Conservation (phyloP, 805 yeast genomes). For the Yamadazyma phyllophila region DNA sequence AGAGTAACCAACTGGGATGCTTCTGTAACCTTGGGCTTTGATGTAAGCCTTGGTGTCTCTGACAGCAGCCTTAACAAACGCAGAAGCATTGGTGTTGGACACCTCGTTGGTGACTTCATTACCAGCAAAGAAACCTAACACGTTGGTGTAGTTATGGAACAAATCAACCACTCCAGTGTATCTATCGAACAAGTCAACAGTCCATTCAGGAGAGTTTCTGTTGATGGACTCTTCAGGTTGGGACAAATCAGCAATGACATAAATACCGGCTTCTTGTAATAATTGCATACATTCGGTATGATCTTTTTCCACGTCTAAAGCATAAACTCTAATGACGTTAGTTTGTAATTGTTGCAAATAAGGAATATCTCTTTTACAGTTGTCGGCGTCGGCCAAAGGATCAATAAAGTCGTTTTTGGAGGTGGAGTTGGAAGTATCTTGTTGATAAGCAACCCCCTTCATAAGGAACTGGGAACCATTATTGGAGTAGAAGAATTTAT, state of each 20-base stretch:
- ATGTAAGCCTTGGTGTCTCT: slow-evolving; percentile 76
- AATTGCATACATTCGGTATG: slow-evolving; percentile 68
- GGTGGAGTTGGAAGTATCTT: slow-evolving; percentile 55
- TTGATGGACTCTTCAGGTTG: slow-evolving; percentile 63
- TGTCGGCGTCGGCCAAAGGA: slow-evolving; percentile 61
- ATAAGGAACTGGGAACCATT: slow-evolving; percentile 79
- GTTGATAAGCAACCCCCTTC: slow-evolving; percentile 80
- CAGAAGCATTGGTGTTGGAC: slow-evolving; percentile 70
- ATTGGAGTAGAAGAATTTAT: slow-evolving; percentile 72
- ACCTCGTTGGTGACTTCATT: slow-evolving; percentile 74
- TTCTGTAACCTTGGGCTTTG: slow-evolving; percentile 55
- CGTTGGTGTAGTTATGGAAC: slow-evolving; percentile 67
- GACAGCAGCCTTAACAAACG: slow-evolving; percentile 79
- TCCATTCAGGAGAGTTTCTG: slow-evolving; percentile 65
- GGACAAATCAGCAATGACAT: slow-evolving; percentile 85
- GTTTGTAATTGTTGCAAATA: slow-evolving; percentile 60
- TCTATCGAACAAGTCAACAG: slow-evolving; percentile 57
- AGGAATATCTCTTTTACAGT: slow-evolving; percentile 74
- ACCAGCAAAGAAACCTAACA: slow-evolving; percentile 83
- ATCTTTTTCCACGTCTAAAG: slow-evolving; percentile 60
- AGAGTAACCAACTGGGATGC: slow-evolving; percentile 79
- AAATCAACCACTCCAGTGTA: slow-evolving; percentile 68
- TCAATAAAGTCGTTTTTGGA: slow-evolving; percentile 51
- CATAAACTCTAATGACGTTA: slow-evolving; percentile 75
- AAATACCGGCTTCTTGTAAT: slow-evolving; percentile 81